These are phyloP conservation scores for Aspergillus novofumigatus DNA, from an alignment of 2,329 filamentous ascomycete species.

Conservation along the genomic window DNA sequence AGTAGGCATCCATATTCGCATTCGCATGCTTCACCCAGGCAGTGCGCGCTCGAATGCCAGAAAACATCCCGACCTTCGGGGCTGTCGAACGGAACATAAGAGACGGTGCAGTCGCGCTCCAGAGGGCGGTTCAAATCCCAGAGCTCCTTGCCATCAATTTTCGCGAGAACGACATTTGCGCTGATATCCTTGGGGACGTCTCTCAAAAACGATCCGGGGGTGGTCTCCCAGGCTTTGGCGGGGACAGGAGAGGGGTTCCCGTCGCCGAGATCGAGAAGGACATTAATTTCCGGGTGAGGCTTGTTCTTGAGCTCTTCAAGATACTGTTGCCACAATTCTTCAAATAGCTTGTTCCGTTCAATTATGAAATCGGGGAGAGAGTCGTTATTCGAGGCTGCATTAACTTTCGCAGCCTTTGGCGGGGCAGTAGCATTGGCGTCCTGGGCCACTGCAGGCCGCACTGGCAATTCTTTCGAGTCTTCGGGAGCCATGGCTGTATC, in stretches of 20 bases:
- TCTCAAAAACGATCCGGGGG: conserved; percentile 71
- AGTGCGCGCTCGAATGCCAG: conserved; percentile 95
- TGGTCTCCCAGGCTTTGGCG: conserved; percentile 88
- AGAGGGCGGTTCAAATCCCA: conserved; percentile 93
- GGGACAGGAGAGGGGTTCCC: conserved; percentile 38
- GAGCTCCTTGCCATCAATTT: conserved; percentile 71
- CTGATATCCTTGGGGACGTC: conserved; percentile 80
- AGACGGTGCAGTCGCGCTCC: conserved; percentile 80
- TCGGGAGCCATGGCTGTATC: conserved; percentile 31
- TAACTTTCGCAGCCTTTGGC: conserved; percentile 30
- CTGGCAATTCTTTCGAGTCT: conserved; percentile 33
- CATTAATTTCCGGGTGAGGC: conserved; percentile 45
- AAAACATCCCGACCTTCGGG: conserved; percentile 83
- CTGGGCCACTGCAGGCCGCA: conserved; percentile 30
- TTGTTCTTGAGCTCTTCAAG: conserved; percentile 66
- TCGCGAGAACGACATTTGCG: conserved; percentile 79
- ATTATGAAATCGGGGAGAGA: conserved; percentile 71
- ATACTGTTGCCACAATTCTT: conserved; percentile 78
- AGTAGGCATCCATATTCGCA: conserved; percentile 85
- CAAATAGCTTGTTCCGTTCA: conserved; percentile 80
- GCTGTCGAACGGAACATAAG: conserved; percentile 78
- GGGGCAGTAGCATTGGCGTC: conserved; percentile 19
- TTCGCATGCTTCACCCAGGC: conserved; percentile 92
- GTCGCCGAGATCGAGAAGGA: conserved; percentile 44
- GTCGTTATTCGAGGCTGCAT: conserved; percentile 22